A percentile compares a stretch with the other conserved stretches of the same genome.
Evolutionary conservation across 2,329 filamentous ascomycete genomes (phyloP).

Genomic region (Chaetomiaceae sp.): DNA sequence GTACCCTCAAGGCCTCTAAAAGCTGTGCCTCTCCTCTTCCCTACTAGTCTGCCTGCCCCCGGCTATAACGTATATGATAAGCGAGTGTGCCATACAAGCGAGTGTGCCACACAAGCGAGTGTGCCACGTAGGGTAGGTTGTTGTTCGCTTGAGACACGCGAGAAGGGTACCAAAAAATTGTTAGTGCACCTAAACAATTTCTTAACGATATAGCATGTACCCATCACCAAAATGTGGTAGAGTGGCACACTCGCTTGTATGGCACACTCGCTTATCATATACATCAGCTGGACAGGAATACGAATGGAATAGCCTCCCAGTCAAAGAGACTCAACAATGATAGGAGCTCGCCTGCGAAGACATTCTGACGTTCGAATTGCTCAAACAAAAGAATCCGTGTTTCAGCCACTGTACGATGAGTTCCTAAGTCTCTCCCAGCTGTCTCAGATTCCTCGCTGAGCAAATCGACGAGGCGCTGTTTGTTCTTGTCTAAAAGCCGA

Average conservation of each 20-base stretch:
- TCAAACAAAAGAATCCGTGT: slow-evolving; percentile 33
- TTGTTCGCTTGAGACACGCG: no score
- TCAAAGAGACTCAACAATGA: slow-evolving; percentile 31
- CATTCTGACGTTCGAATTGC: slow-evolving; percentile 26
- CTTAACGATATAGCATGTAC: no score
- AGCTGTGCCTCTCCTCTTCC: neutral
- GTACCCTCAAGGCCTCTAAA: slow-evolving; percentile 19
- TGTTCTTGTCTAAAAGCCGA: slow-evolving; percentile 23
- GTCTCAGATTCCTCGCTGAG: slow-evolving; percentile 30
- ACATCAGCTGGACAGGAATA: slow-evolving; percentile 23
- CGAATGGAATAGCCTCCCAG: slow-evolving; percentile 26
- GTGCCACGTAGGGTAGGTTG: no score
- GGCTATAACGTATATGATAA: no score
- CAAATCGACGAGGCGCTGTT: slow-evolving; percentile 18
- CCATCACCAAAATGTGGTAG: no score
- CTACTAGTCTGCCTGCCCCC: neutral
- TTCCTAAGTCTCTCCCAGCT: slow-evolving; percentile 25
- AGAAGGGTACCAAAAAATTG: no score
- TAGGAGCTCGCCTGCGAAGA: slow-evolving; percentile 27
- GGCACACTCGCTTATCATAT: no score
- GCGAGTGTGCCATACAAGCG: no score
- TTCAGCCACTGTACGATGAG: slow-evolving; percentile 24
- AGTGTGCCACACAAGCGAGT: no score
- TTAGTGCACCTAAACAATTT: no score
- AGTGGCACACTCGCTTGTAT: no score